Conservation (phyloP, 495 filamentous ascomycete species). For the Hypoxylon fuscum region DNA sequence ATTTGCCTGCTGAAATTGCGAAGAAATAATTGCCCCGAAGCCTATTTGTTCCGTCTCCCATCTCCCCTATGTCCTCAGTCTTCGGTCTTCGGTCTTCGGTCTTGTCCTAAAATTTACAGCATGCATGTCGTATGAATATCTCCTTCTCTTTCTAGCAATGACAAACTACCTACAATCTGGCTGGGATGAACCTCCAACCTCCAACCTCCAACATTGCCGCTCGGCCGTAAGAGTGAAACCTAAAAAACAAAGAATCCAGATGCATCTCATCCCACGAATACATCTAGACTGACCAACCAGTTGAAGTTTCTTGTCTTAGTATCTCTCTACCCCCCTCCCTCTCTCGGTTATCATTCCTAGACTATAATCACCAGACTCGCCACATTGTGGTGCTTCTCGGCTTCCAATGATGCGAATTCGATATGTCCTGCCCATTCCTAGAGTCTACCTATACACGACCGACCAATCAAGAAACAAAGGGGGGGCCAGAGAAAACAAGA, state of each 20-base stretch:
- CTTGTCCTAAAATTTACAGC: slow-evolving; percentile 14
- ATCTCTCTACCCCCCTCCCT: no score
- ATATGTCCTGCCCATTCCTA: slow-evolving; percentile 3
- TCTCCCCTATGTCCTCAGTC: no score
- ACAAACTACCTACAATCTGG: slow-evolving; percentile 13
- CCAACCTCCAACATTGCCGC: no score
- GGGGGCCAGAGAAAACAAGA: slow-evolving; percentile 5
- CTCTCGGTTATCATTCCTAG: no score
- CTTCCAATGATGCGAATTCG: no score
- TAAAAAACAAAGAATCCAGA: no score
- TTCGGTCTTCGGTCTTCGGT: no score
- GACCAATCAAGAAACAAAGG: slow-evolving; percentile 4
- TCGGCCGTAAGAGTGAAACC: no score
- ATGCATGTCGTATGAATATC: slow-evolving; percentile 4
- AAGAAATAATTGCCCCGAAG: slow-evolving; percentile 8
- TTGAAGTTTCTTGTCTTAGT: no score
- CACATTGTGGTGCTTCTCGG: no score
- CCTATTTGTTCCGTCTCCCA: slow-evolving; percentile 5
- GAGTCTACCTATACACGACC: slow-evolving; percentile 15
- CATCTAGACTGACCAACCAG: no score
- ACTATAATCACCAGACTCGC: no score
- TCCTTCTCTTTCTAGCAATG: slow-evolving; percentile 11
- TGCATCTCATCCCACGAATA: neutral
- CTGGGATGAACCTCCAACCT: neutral
- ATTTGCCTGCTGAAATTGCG: neutral